Evolutionary conservation across 331 rosid species (phyloP).

Genomic region (Malus hybrid): DNA sequence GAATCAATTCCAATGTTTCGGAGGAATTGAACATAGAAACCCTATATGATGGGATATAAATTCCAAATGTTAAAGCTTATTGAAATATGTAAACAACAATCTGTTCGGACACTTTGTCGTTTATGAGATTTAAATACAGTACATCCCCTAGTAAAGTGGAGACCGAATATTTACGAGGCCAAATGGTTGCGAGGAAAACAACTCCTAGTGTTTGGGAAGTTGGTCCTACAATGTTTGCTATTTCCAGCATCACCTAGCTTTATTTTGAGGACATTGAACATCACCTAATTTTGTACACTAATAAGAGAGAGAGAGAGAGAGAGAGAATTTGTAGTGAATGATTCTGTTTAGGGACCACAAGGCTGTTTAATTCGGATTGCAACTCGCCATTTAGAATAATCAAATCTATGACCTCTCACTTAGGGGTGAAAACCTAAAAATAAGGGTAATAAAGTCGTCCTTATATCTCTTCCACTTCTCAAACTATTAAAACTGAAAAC

Average conservation of each 20-base stretch:
- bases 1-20: neutral
- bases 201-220: too few relatives aligned
- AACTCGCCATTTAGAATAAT: accelerated
- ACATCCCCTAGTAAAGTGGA: accelerated
- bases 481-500: too few relatives aligned
- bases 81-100: too few relatives aligned
- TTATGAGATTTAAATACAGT: too few relatives aligned
- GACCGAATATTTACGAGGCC: too few relatives aligned
- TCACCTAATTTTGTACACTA: too few relatives aligned
- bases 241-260: neutral
- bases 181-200: too few relatives aligned
- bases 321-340: neutral
- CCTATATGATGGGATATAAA: neutral
- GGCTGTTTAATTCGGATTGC: too few relatives aligned
- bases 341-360: neutral
- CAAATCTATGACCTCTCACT: too few relatives aligned
- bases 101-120: too few relatives aligned
- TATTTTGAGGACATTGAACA: neutral
- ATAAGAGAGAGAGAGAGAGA: neutral
- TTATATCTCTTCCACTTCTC: neutral
- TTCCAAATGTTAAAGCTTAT: too few relatives aligned
- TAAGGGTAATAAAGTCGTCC: neutral
- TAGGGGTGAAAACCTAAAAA: neutral
- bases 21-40: neutral
- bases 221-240: too few relatives aligned